phyloP scores from a whole-genome alignment of 2,329 filamentous ascomycete species.

The Capronia epimyces region DNA sequence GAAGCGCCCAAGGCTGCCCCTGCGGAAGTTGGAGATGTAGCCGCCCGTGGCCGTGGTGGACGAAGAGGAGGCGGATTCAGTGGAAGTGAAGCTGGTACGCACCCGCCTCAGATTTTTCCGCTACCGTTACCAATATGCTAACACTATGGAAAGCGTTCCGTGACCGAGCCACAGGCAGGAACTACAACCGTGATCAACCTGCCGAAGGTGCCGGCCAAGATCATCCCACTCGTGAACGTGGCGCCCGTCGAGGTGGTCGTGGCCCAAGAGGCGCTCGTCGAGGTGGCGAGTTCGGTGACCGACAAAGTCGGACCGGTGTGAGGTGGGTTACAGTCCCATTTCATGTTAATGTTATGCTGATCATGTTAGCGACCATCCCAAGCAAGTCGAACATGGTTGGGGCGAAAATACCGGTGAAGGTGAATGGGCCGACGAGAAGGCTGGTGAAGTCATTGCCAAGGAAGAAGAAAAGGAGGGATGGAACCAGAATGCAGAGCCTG shows the following conservation, averaged over 20 bases:
- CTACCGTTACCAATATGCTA: constrained; percentile 10
- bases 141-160: constrained; percentile 65
- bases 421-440: constrained; percentile 86
- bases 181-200: constrained; percentile 74
- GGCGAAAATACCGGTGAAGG: constrained; percentile 74
- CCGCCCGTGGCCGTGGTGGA: constrained; percentile 43
- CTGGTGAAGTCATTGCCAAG: constrained; percentile 82
- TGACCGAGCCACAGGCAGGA: constrained; percentile 74
- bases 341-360: constrained; percentile 27
- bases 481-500: constrained; percentile 29
- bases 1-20: constrained; percentile 73
- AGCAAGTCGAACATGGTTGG: constrained; percentile 72
- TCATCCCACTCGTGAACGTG: constrained; percentile 31
- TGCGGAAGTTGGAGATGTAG: constrained; percentile 34
- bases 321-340: constrained; percentile 44
- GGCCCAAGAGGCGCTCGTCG: constrained; percentile 52
- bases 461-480: constrained; percentile 69
- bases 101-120: constrained; percentile 16
- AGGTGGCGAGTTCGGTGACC: constrained; percentile 48
- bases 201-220: constrained; percentile 57
- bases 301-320: constrained; percentile 57
- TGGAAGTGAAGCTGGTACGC: constrained; percentile 85
- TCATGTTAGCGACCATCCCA: constrained; percentile 38
- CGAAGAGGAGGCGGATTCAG: constrained; percentile 54
- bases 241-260: constrained; percentile 53